Evolutionary conservation across 495 filamentous ascomycete genomes (phyloP).

Genomic region (Gamarada debralockiae): DNA sequence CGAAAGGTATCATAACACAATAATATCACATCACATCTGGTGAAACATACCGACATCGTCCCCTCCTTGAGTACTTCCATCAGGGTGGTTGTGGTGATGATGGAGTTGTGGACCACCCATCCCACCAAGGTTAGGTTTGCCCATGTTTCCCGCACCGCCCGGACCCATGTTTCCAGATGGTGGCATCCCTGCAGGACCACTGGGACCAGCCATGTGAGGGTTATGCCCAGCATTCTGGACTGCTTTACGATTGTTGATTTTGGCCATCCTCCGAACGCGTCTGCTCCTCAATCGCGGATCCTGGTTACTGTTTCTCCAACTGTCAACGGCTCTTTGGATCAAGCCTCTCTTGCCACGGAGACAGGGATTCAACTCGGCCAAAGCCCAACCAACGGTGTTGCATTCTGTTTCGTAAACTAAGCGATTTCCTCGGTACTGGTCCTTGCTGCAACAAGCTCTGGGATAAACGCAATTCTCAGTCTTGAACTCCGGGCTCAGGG

Average conservation of each 20-base stretch:
- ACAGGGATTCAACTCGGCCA: constrained; percentile 88
- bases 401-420: constrained; percentile 97
- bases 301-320: constrained; percentile 98
- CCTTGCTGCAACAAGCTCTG: constrained; percentile 89
- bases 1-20: constrained; percentile 45
- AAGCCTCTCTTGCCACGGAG: constrained; percentile 89
- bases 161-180: constrained; percentile 42
- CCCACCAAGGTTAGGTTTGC: constrained; percentile 53
- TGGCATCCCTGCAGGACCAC: constrained; percentile 50
- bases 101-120: constrained; percentile 67
- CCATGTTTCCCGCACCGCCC: constrained; percentile 41
- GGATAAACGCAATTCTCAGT: constrained; percentile 98
- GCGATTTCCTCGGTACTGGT: constrained; percentile 92
- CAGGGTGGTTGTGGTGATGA: constrained; percentile 77
- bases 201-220: constrained; percentile 42
- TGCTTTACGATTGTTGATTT: constrained; percentile 80
- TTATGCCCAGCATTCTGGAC: constrained; percentile 41
- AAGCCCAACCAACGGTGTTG: constrained; percentile 95
- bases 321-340: constrained; percentile 96
- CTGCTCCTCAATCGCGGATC: constrained; percentile 86
- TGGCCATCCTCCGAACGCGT: constrained; percentile 89
- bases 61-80: constrained; percentile 62
- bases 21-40: constrained; percentile 62
- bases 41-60: constrained; percentile 94
- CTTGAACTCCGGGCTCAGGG: constrained; percentile 83